These are phyloP conservation scores for Vanrija pseudolonga DNA, from an alignment of 1,284 basidiomycete genomes.

Conservation along the genomic window DNA sequence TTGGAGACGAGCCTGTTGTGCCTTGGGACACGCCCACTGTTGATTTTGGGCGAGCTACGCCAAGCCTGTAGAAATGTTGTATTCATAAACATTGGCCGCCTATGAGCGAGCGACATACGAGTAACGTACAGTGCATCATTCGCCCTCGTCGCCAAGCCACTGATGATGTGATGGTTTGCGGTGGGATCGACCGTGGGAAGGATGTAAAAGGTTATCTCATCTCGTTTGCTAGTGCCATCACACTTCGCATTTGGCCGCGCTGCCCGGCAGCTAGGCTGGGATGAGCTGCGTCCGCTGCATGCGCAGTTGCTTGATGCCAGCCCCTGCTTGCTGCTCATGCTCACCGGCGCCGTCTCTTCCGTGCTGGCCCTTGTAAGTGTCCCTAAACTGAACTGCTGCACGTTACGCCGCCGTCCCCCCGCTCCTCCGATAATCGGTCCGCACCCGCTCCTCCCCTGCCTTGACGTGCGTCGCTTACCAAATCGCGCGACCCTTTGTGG, in stretches of 20 bases:
- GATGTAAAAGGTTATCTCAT: neutral
- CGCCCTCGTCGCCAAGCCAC: too few relatives aligned
- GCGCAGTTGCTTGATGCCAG: too few relatives aligned
- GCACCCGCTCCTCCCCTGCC: neutral
- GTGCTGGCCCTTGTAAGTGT: too few relatives aligned
- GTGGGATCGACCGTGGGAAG: neutral
- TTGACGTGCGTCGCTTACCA: too few relatives aligned
- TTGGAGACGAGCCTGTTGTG: slow-evolving; percentile 39
- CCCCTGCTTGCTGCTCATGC: too few relatives aligned
- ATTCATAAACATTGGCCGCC: neutral
- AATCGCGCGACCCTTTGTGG: neutral
- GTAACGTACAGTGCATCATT: too few relatives aligned
- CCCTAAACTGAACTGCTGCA: too few relatives aligned
- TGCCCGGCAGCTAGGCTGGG: too few relatives aligned
- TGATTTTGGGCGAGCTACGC: slow-evolving; percentile 13
- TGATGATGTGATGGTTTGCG: neutral
- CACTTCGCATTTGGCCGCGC: neutral
- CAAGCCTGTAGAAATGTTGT: neutral
- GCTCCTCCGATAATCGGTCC: too few relatives aligned
- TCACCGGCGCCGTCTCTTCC: too few relatives aligned
- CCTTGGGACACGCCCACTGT: slow-evolving; percentile 31
- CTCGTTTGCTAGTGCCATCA: neutral
- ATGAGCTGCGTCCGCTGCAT: too few relatives aligned
- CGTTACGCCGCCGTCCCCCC: too few relatives aligned
- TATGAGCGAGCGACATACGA: neutral